Percentiles rank a stretch among this genome's conserved stretches.
phyloP scores from a whole-genome alignment of 2,329 filamentous ascomycete genomes.

The Leptographium procerum region DNA sequence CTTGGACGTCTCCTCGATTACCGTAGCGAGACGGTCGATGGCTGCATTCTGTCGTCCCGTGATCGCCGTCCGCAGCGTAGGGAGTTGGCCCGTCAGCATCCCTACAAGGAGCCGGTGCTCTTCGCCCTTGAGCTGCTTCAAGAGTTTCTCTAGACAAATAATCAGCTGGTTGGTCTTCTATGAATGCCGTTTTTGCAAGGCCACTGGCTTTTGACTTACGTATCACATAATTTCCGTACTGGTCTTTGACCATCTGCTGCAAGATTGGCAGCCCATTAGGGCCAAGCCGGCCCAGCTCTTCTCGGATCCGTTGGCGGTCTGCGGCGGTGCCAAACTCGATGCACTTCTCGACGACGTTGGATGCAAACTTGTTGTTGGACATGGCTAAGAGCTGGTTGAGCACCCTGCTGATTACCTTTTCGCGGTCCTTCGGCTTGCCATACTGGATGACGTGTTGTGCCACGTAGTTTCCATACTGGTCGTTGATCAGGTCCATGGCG shows the following conservation, averaged over 20 bases:
- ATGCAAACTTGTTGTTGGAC: slow-evolving; percentile 93
- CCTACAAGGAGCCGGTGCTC: slow-evolving; percentile 51
- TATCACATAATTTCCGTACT: slow-evolving; percentile 92
- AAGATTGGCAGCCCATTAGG: slow-evolving; percentile 60
- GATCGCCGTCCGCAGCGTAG: slow-evolving; percentile 50
- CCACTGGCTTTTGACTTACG: slow-evolving; percentile 53
- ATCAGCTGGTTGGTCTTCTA: background rate
- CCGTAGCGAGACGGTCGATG: slow-evolving; percentile 44
- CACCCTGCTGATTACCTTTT: slow-evolving; percentile 62
- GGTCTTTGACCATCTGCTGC: slow-evolving; percentile 71
- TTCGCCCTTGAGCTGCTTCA: slow-evolving; percentile 47
- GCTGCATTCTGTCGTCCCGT: slow-evolving; percentile 55
- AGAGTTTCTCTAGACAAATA: slow-evolving; percentile 58
- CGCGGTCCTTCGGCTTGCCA: slow-evolving; percentile 61
- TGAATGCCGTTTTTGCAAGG: no score
- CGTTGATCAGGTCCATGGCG: slow-evolving; percentile 61
- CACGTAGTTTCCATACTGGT: slow-evolving; percentile 94
- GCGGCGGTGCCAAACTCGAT: slow-evolving; percentile 59
- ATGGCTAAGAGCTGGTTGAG: slow-evolving; percentile 59
- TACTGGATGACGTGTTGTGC: slow-evolving; percentile 82
- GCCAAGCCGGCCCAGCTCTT: slow-evolving; percentile 46
- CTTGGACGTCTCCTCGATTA: slow-evolving; percentile 20
- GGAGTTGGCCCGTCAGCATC: slow-evolving; percentile 51
- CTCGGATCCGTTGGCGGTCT: slow-evolving; percentile 59
- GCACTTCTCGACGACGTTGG: slow-evolving; percentile 94